Evolutionary conservation across 1,139 yeast species (phyloP), one percentile per base, ranked within the genome.

Genomic region (Yamadazyma dendronema): DNA sequence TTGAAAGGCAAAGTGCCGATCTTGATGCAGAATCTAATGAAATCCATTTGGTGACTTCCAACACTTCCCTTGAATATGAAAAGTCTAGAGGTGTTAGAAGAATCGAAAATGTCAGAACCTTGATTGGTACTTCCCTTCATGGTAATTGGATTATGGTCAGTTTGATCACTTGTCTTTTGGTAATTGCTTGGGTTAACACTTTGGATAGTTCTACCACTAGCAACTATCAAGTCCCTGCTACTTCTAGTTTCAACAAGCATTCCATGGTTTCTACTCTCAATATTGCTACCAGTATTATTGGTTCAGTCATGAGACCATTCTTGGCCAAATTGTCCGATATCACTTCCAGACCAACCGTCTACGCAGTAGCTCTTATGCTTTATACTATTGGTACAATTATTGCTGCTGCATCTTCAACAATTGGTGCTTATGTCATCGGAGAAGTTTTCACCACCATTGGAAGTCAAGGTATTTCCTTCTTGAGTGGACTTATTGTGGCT

Each of bases 201-300:
- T 56, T 72, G 23, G 72, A 69, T 28, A 51, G 55, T 21, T 57
- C 63, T 29, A 65, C 74, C 13, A 56, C 71, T 2, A 52, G 47
- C 27, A 54, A 57, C 32, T 67, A 67, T 41, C 11, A 58, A 3
- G 42, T 43, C 15, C 40, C 47, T 26, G 70, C 68, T 4, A 55
- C 69, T 9, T 63, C 68, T 6, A 48, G 57, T 12, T 61, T 59
- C 36, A 33, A 49, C 31, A 50, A 54, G 26, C 69, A 62, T 42
- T 60, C 68, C 0, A 55, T 59, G 61, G 30, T 63, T 24, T 47
- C 67, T 2, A 62, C 67, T 10, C 43, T 62, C 12, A 35, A 46
- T 17, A 53, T 62, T 35, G 47, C 67, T 2, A 53, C 56, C n/a
- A 42, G 53, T 3, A 49, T 62, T 28, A 57, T 61, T 32, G 44